Percentiles rank a stretch among this genome's conserved stretches.
These are phyloP conservation scores for Solanum boliviense DNA, from an alignment of 257 asterid species.

Conservation along the genomic window DNA sequence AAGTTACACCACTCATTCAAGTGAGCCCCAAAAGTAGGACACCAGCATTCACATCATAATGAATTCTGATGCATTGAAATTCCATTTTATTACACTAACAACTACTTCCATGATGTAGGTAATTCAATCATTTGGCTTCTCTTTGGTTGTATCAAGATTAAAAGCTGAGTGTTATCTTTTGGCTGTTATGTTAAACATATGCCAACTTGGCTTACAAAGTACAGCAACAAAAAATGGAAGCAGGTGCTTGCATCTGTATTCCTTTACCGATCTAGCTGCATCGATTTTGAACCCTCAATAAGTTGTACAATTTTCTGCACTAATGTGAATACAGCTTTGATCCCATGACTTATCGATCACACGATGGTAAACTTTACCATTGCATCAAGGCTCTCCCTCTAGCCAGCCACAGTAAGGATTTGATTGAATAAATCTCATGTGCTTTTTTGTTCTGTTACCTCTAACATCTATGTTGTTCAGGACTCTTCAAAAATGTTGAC, in stretches of 20 bases:
- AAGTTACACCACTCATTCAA: constrained; percentile 24
- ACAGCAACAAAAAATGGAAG: background rate
- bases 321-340: background rate
- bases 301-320: background rate
- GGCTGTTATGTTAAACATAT: background rate
- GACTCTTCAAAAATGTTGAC: background rate
- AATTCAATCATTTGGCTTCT: background rate
- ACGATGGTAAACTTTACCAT: background rate
- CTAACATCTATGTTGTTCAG: background rate
- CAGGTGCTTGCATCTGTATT: background rate
- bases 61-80: constrained; percentile 15
- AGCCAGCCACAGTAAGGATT: background rate
- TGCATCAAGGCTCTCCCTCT: background rate
- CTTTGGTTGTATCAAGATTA: background rate
- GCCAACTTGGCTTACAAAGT: background rate
- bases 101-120: background rate
- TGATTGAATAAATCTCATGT: background rate
- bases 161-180: background rate
- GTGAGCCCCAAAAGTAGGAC: constrained; percentile 13
- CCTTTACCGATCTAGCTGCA: background rate
- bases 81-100: constrained; percentile 4
- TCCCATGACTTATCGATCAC: background rate
- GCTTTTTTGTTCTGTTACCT: background rate
- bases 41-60: constrained; percentile 18
- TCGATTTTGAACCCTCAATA: background rate